Evolutionary conservation across 306 rosid genomes (phyloP), one percentile per base, ranked within the genome.

Genomic region (Castanospermum australe): DNA sequence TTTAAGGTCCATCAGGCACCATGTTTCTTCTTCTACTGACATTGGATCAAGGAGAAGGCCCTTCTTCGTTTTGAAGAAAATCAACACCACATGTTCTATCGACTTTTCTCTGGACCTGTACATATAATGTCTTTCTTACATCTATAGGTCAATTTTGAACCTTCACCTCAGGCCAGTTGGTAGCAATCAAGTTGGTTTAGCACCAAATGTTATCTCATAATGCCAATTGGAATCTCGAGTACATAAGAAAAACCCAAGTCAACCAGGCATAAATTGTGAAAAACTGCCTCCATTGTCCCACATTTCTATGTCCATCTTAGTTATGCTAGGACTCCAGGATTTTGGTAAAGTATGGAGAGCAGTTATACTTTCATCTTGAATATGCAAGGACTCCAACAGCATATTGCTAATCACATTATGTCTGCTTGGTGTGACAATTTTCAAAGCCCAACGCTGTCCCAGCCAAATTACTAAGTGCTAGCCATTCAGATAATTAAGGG

Each of bases 401-500:
- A 61, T 63, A 38, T 55, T 61, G 50, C 56, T 63, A 61, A 62
- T 48, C 73, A 36, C 42, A 36, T 71, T 39, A 21, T 9, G 39
- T 76, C 32, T 71, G 67, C 50, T 76, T 24, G 73, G 33, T 9
- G 47, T 51, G 44, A 60, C 67, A n/a, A 38, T 32, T 72, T 62
- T 65, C 62, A 11, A 42, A 75, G 74, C 65, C 74, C 42, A 45
- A 73, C 71, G 28, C 30, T 62, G 30, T 30, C 76, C 55, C 25
- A 32, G n/a, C 51, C 51, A 59, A 73, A 56, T 21, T 59, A 75
- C 20, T 47, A 72, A 52, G 11, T 12, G 39, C 56, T 14, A 38
- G 59, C 39, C 86, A 62, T 44, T 41, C 60, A 32, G 32, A 50
- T 56, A 76, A 75, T 85, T 69, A 92, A 7, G 93, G 91, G 71